These are phyloP conservation scores for Colletotrichum truncatum DNA, from an alignment of 2,329 filamentous ascomycete genomes.

Conservation along the genomic window DNA sequence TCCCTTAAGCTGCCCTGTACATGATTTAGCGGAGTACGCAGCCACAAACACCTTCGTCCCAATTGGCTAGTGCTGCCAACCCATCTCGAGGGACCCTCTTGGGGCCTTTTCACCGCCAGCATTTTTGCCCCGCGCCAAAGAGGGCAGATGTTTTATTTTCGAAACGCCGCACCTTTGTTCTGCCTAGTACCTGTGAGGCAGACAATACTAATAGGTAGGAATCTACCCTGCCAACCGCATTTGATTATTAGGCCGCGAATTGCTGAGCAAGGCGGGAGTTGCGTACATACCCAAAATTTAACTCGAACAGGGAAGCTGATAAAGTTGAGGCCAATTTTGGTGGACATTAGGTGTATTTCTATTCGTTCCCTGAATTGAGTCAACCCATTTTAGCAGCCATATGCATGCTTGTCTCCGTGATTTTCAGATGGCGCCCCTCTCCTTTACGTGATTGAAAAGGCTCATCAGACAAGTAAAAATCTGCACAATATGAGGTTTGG, in stretches of 20 bases:
- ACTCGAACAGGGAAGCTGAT: not conserved
- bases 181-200: not conserved
- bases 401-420: too few species aligned
- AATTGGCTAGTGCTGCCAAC: conserved; percentile 7
- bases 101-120: conserved; percentile 18
- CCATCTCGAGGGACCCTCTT: not conserved
- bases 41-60: conserved; percentile 6
- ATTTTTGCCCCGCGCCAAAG: conserved; percentile 3
- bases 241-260: not conserved
- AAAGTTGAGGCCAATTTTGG: not conserved
- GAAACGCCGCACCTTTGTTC: not conserved
- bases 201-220: too few species aligned
- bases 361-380: not conserved
- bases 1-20: not conserved
- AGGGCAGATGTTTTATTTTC: not conserved
- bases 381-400: not conserved
- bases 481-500: too few species aligned
- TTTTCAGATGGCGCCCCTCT: too few species aligned
- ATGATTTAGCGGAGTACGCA: not conserved
- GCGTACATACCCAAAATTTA: not conserved
- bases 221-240: not conserved
- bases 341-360: not conserved
- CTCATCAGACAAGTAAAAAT: too few species aligned
- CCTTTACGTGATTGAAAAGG: too few species aligned
- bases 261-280: not conserved